phyloP scores from a whole-genome alignment of 768 basidiomycete species.

The Hortiboletus flavorubellus region DNA sequence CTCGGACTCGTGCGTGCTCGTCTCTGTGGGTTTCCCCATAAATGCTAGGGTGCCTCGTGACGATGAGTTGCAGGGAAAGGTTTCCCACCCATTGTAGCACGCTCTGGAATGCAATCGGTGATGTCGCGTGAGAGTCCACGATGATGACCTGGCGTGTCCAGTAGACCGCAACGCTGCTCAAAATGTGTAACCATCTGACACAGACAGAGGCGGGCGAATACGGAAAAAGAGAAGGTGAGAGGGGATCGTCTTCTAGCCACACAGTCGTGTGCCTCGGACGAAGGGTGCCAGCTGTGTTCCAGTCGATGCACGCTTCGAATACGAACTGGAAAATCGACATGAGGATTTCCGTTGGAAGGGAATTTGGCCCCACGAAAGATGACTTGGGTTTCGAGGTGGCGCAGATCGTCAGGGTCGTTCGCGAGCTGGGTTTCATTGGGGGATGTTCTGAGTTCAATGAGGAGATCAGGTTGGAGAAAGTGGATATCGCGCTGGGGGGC shows the following conservation, averaged over 20 bases:
- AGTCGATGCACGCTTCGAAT: constrained; percentile 3
- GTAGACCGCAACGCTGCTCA: constrained; percentile 10
- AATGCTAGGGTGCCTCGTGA: neutral
- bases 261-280: neutral
- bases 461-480: neutral
- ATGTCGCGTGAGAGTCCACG: constrained; percentile 7
- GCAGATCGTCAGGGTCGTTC: no score
- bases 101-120: neutral
- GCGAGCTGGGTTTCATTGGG: neutral
- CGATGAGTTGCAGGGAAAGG: constrained; percentile 1
- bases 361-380: neutral
- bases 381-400: neutral
- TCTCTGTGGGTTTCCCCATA: neutral
- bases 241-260: constrained; percentile 12
- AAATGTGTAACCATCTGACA: constrained; percentile 12
- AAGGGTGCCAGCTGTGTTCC: neutral
- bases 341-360: constrained; percentile 7
- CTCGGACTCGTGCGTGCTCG: neutral
- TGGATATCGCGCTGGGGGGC: neutral
- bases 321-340: constrained; percentile 1
- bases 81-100: neutral
- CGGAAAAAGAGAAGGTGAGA: constrained; percentile 6
- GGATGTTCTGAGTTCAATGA: neutral
- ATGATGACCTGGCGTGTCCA: constrained; percentile 20
- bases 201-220: constrained; percentile 16